Conservation (phyloP, 1,284 basidiomycete species). For the Rhizopogon parksii region DNA sequence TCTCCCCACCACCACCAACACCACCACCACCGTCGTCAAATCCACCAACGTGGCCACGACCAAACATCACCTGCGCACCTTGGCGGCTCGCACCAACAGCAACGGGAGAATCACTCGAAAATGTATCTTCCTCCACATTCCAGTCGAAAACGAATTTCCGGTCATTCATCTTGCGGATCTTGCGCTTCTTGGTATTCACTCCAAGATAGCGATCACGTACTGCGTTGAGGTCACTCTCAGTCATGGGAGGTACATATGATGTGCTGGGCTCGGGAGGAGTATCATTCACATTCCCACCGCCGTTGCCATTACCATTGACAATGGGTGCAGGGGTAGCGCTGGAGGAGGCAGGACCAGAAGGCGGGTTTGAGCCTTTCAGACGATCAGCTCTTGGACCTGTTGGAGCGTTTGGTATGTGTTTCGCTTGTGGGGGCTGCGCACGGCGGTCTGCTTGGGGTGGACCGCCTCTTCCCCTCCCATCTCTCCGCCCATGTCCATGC, state of each 20-base stretch:
- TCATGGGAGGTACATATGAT: conserved; percentile 64
- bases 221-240: conserved; percentile 66
- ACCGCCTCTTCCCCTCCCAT: conserved; percentile 24
- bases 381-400: conserved; percentile 82
- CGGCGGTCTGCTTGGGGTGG: conserved; percentile 28
- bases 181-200: conserved; percentile 86
- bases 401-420: conserved; percentile 47
- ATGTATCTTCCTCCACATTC: conserved; percentile 91
- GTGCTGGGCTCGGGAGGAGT: conserved; percentile 30
- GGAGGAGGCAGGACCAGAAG: conserved; percentile 28
- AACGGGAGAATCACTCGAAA: conserved; percentile 57
- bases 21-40: conserved; percentile 71
- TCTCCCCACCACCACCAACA: conserved; percentile 36
- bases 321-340: conserved; percentile 33
- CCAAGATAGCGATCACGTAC: conserved; percentile 88
- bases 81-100: conserved; percentile 62
- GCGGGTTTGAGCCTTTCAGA: conserved; percentile 31
- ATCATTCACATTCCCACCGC: conserved; percentile 9
- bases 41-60: conserved; percentile 74
- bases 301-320: conserved; percentile 33
- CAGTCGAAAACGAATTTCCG: conserved; percentile 99
- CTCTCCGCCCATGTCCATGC: conserved; percentile 30
- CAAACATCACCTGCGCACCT: conserved; percentile 82
- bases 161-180: conserved; percentile 88
- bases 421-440: conserved; percentile 25